These are phyloP conservation scores for Cladosporium cucumerinum DNA, from an alignment of 2,329 filamentous ascomycete genomes.

Conservation along the genomic window DNA sequence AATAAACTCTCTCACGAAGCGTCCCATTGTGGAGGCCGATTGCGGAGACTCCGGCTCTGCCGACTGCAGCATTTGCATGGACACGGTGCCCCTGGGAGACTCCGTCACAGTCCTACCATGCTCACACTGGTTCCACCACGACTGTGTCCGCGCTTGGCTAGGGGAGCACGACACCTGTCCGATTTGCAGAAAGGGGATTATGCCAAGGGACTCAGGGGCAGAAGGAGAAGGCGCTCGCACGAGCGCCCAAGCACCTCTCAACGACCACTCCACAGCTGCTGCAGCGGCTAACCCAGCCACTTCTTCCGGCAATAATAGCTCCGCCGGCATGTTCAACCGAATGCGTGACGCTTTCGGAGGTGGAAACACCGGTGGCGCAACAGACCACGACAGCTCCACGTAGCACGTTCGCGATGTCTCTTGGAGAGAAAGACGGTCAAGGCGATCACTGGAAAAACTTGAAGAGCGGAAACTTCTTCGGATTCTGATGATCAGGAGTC, in stretches of 20 bases:
- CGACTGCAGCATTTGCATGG: constrained; percentile 95
- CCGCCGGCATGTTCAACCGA: constrained; percentile 29
- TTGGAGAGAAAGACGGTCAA: neutral
- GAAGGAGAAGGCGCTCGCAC: constrained; percentile 6
- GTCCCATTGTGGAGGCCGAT: constrained; percentile 64
- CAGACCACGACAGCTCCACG: neutral
- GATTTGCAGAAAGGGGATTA: constrained; percentile 63
- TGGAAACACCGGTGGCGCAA: neutral
- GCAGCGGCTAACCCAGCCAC: neutral
- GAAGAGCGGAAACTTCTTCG: neutral
- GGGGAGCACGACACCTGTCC: constrained; percentile 91
- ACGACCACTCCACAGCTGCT: constrained; percentile 1
- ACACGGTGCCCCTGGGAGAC: constrained; percentile 69
- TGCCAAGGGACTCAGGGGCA: constrained; percentile 29
- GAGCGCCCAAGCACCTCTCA: constrained; percentile 6
- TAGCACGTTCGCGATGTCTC: neutral
- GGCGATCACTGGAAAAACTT: neutral
- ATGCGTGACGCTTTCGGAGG: constrained; percentile 34
- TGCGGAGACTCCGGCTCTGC: constrained; percentile 67
- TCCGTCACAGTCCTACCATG: constrained; percentile 79
- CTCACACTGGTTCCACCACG: constrained; percentile 87
- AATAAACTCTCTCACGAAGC: constrained; percentile 66
- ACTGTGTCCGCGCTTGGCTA: constrained; percentile 80
- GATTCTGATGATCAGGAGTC: neutral
- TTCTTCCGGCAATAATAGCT: neutral